These are phyloP conservation scores for Lindgomyces ingoldianus DNA, from an alignment of 495 filamentous ascomycete species.

Conservation along the genomic window DNA sequence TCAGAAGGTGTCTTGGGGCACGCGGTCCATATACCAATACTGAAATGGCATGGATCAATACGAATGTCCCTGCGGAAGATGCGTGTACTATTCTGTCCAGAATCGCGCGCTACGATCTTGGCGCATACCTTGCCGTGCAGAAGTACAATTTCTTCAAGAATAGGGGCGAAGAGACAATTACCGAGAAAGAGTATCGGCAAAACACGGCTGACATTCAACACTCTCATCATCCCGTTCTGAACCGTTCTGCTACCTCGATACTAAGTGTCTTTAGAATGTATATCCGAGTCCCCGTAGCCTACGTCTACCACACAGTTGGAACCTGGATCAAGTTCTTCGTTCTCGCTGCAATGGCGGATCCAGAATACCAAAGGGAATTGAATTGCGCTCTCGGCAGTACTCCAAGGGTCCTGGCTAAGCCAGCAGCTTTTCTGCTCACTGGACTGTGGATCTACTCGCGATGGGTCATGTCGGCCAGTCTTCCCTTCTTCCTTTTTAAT, in stretches of 20 bases:
- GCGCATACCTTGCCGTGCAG: constrained; percentile 31
- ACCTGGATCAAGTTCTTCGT: constrained; percentile 55
- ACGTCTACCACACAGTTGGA: constrained; percentile 49
- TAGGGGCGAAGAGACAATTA: constrained; percentile 7
- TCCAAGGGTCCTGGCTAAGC: constrained; percentile 46
- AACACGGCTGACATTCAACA: constrained; percentile 31
- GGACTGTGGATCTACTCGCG: constrained; percentile 52
- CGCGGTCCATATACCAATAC: constrained; percentile 25
- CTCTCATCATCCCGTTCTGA: constrained; percentile 25
- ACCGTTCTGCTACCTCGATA: constrained; percentile 25
- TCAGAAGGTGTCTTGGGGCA: constrained; percentile 38
- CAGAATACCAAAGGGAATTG: constrained; percentile 61
- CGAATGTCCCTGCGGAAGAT: constrained; percentile 32
- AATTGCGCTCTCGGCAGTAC: constrained; percentile 50
- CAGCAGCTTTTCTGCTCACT: constrained; percentile 48
- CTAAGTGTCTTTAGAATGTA: constrained; percentile 4
- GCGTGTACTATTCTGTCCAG: constrained; percentile 34
- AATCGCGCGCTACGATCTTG: constrained; percentile 41
- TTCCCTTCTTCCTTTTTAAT: constrained; percentile 52
- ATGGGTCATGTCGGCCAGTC: constrained; percentile 36
- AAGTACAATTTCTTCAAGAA: constrained; percentile 39
- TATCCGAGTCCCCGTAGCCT: constrained; percentile 25
- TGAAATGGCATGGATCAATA: constrained; percentile 37
- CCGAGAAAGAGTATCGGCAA: constrained; percentile 33
- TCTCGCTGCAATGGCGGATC: constrained; percentile 57